Base-by-base conservation (phyloP, 306 rosid genomes). In the Acacia acuminata region DNA sequence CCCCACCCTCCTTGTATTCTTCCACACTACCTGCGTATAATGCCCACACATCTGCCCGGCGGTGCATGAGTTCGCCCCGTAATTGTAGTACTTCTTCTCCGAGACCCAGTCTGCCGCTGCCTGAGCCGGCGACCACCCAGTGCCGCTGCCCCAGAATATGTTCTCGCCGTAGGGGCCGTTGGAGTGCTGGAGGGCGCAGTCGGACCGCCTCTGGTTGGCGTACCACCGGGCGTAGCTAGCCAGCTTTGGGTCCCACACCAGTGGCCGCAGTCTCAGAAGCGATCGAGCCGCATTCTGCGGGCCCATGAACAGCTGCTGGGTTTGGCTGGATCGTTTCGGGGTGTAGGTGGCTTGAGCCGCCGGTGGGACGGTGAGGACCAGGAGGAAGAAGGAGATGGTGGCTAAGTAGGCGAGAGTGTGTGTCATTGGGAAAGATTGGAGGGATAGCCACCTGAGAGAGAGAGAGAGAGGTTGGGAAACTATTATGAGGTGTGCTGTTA, bases 131-230 rank as follows among this genome's bases (percentile, higher is more conserved):
- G 81, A 86, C 99, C 99, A 96, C 4, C 81, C 94, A 0, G 6
- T 25, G 20, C 99, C 97, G 10, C 99, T 93, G 0, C 99, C 99
- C 99, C 98, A 96, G 66, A 96, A 96, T 20, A 96, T 93, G 81
- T 93, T 96, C 88, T 96, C 99, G 0, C 99, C 99, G 8, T 90
- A 96, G 0, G 96, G 99, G 20, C 99, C 99, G 1, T 82, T 82
- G 0, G 99, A 96, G 77, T 96, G 99, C 82, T 77, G 69, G 20
- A 96, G 82, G 0, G 85, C 91, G 15, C 99, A 96, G 75, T 96
- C 99, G 0, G 20, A 22, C 0, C 89, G 88, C 82, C 99, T 86
- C 55, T 90, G 87, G 90, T 89, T 89, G 2, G 96, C 98, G 5
- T 94, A 96, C 87, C 87, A 86, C 61, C 77, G 86, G 0, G 99